Conservation (phyloP, 2,329 filamentous ascomycete genomes). For the Ascochyta lentis region DNA sequence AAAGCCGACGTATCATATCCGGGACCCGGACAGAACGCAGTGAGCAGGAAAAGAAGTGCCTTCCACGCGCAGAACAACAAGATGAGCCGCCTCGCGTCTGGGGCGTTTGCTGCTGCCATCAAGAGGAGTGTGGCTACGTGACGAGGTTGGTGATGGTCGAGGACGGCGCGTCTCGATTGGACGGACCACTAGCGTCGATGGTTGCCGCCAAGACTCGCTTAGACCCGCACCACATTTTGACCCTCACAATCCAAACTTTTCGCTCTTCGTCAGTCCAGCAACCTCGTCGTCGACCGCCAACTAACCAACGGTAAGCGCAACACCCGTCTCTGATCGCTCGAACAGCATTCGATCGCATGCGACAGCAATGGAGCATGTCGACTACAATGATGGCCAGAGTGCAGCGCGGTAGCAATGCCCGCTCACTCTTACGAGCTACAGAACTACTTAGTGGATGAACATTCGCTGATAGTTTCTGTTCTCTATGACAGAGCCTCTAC, state of each 20-base stretch:
- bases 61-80: conserved; percentile 70
- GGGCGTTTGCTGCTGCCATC: conserved; percentile 4
- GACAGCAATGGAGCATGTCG: conserved; percentile 39
- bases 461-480: conserved; percentile 96
- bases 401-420: conserved; percentile 46
- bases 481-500: conserved; percentile 98
- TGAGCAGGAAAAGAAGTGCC: conserved; percentile 66
- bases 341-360: conserved; percentile 43
- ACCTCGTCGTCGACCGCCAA: conserved; percentile 44
- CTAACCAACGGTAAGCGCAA: conserved; percentile 49
- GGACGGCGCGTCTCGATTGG: conserved; percentile 21
- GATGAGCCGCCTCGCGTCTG: conserved; percentile 16
- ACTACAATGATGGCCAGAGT: conserved; percentile 49
- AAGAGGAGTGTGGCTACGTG: background rate
- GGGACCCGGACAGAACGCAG: conserved; percentile 62
- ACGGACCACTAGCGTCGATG: conserved; percentile 16
- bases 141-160: conserved; percentile 8
- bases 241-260: conserved; percentile 24
- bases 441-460: conserved; percentile 72
- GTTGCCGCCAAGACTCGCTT: conserved; percentile 26
- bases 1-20: conserved; percentile 82
- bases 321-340: conserved; percentile 38
- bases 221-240: conserved; percentile 25
- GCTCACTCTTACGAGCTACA: conserved; percentile 49
- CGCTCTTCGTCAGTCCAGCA: conserved; percentile 37